Evolutionary conservation across 495 filamentous ascomycete species (phyloP), one percentile per base, ranked within the genome.

Genomic region (Corynascus novoguineensis): DNA sequence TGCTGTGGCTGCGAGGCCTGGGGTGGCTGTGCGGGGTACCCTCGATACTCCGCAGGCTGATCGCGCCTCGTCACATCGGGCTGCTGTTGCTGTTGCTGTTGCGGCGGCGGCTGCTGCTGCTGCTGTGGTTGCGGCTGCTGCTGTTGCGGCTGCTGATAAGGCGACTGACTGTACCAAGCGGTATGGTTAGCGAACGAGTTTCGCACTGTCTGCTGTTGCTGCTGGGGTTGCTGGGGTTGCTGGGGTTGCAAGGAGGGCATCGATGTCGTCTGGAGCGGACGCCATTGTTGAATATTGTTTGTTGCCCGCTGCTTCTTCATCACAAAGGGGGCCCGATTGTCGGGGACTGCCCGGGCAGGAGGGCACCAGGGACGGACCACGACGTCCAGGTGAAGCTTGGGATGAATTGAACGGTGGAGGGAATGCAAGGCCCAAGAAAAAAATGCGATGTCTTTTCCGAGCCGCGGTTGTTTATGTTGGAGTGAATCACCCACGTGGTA

Each of bases 61-160:
- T 72, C 73, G 50, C 74, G 70, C 47, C 74, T 73, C 56, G 66
- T 63, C 71, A 76, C 67, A 57, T 77, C 71, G 59, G 68, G 61
- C 60, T 73, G 72, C 27, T 50, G 47, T 19, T 22, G 25, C 22
- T 45, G 41, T 22, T 71, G 71, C 50, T 44, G 58, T 45, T 12
- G 35, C 5, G 35, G 35, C 35, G 14, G 37, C 37, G n/a, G 37
- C 37, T 41, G 62, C 60, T 73, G 72, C 27, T 50, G 47, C 31
- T 35, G 62, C 61, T 71, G 72, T 25, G 35, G 47, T 19, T 35
- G 62, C 60, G 70, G 72, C 28, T 50, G 47, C 47, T 35, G 62
- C 61, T 73, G 72, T 24, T 50, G 47, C 21, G 12, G 53, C 24
- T 69, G 51, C 56, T 69, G 64, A 51, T 71, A 61, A 29, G 58